These are phyloP conservation scores for Dittrichia graveolens DNA, from an alignment of 129 eudicot species.

Conservation along the genomic window DNA sequence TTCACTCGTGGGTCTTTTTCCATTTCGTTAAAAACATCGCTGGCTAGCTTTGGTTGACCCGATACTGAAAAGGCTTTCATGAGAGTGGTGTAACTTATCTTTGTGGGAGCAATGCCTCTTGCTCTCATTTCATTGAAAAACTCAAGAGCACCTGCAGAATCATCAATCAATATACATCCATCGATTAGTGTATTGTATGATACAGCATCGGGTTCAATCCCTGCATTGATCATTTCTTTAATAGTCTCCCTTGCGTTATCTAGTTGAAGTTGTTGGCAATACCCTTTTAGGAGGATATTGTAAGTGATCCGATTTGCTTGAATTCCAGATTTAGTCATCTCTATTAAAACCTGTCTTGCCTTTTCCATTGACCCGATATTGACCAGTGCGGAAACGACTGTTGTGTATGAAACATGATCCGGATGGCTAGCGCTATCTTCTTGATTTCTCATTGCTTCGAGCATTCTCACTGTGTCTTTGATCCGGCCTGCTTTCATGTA, in stretches of 20 bases:
- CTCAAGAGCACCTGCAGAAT: constrained; percentile 80
- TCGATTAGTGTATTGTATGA: constrained; percentile 87
- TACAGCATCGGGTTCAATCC: constrained; percentile 85
- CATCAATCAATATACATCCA: constrained; percentile 87
- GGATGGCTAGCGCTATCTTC: constrained; percentile 72
- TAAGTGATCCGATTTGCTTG: constrained; percentile 79
- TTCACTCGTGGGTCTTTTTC: constrained; percentile 87
- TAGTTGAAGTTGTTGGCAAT: constrained; percentile 87
- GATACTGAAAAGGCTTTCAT: constrained; percentile 96
- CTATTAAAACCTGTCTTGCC: constrained; percentile 74
- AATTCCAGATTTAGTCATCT: constrained; percentile 67
- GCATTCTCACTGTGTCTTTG: constrained; percentile 73
- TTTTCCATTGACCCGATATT: constrained; percentile 80
- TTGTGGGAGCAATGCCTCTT: constrained; percentile 87
- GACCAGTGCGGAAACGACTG: constrained; percentile 84
- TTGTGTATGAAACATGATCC: constrained; percentile 87
- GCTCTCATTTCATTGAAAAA: constrained; percentile 95
- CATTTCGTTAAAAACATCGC: constrained; percentile 86
- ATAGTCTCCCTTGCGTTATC: constrained; percentile 68
- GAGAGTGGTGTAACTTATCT: constrained; percentile 91
- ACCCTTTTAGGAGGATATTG: constrained; percentile 86
- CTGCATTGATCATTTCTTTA: constrained; percentile 58
- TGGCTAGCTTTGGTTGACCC: constrained; percentile 85
- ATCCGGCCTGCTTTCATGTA: constrained; percentile 90
- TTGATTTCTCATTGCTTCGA: constrained; percentile 90